These are phyloP conservation scores for Lentinula lateritia DNA, from an alignment of 768 basidiomycete genomes.

Conservation along the genomic window DNA sequence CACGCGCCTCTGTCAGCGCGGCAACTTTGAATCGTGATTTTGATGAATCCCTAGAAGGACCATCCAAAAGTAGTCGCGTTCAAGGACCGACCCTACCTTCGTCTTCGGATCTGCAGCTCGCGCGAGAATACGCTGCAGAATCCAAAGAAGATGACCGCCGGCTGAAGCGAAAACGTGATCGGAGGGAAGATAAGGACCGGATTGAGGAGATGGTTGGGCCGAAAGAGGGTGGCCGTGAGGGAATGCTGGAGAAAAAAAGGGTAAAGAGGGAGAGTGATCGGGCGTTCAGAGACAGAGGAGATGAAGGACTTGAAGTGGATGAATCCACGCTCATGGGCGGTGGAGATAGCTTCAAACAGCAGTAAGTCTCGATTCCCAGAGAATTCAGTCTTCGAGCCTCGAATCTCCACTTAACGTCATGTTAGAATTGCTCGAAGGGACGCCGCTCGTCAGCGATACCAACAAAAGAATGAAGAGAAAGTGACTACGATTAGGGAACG, in stretches of 20 bases:
- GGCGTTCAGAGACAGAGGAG: conserved; percentile 71
- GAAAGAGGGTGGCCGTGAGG: conserved; percentile 76
- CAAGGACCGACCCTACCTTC: conserved; percentile 69
- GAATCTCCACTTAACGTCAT: conserved; percentile 1
- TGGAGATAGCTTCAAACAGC: conserved; percentile 73
- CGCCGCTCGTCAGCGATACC: conserved; percentile 57
- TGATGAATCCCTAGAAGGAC: conserved; percentile 11
- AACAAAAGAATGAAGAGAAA: conserved; percentile 57
- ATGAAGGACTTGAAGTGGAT: conserved; percentile 71
- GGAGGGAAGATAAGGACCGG: conserved; percentile 58
- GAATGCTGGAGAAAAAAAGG: conserved; percentile 82
- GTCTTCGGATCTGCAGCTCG: conserved; percentile 61
- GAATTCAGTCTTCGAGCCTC: background rate
- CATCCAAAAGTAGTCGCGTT: conserved; percentile 26
- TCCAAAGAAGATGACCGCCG: conserved; percentile 43
- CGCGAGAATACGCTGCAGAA: conserved; percentile 58
- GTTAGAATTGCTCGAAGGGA: conserved; percentile 70
- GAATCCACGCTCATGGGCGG: conserved; percentile 80
- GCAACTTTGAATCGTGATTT: conserved; percentile 35
- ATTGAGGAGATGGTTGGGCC: conserved; percentile 78
- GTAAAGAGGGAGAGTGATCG: conserved; percentile 67
- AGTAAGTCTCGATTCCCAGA: conserved; percentile 39
- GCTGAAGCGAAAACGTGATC: conserved; percentile 63
- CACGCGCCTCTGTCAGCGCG: conserved; percentile 53
- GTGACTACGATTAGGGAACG: conserved; percentile 53